A percentile compares a stretch with the other conserved stretches of the same genome.
These are phyloP conservation scores for Sugiyamaella smithiae DNA, from an alignment of 805 yeast species.

Conservation along the genomic window DNA sequence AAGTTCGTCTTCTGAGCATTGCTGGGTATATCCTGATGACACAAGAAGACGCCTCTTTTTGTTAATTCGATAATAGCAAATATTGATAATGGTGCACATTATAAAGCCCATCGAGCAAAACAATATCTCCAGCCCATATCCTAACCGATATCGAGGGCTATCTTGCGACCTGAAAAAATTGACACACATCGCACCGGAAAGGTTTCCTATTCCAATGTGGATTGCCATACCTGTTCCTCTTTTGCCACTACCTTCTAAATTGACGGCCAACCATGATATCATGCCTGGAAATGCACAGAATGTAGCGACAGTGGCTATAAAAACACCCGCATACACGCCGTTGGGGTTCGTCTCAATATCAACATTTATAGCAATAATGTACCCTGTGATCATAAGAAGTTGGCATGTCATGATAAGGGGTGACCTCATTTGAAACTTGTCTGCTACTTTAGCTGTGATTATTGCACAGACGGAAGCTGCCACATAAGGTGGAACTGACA, in stretches of 20 bases:
- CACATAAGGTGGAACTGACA: constrained; percentile 45
- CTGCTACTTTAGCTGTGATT: constrained; percentile 24
- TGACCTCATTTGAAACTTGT: constrained; percentile 35
- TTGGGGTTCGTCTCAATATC: constrained; percentile 36
- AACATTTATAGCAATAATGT: constrained; percentile 45
- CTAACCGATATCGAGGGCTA: constrained; percentile 53
- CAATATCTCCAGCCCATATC: constrained; percentile 47
- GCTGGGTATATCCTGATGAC: constrained; percentile 34
- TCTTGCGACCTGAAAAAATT: constrained; percentile 51
- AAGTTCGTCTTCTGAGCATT: constrained; percentile 31
- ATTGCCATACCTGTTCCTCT: constrained; percentile 52
- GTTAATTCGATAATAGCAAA: constrained; percentile 29
- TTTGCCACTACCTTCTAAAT: constrained; percentile 55
- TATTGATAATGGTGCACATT: constrained; percentile 26
- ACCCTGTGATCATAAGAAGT: constrained; percentile 36
- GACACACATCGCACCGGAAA: constrained; percentile 44
- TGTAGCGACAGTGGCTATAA: constrained; percentile 50
- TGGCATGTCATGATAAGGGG: constrained; percentile 28
- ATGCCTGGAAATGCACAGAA: background rate
- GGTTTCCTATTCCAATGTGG: constrained; percentile 47
- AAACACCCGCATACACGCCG: constrained; percentile 56
- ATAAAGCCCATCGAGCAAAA: constrained; percentile 42
- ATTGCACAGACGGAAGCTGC: constrained; percentile 35
- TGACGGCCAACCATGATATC: constrained; percentile 56
- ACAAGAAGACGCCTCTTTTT: constrained; percentile 28